Evolutionary conservation across 2,329 filamentous ascomycete genomes (phyloP).

Genomic region (Lasiodiplodia sp.): DNA sequence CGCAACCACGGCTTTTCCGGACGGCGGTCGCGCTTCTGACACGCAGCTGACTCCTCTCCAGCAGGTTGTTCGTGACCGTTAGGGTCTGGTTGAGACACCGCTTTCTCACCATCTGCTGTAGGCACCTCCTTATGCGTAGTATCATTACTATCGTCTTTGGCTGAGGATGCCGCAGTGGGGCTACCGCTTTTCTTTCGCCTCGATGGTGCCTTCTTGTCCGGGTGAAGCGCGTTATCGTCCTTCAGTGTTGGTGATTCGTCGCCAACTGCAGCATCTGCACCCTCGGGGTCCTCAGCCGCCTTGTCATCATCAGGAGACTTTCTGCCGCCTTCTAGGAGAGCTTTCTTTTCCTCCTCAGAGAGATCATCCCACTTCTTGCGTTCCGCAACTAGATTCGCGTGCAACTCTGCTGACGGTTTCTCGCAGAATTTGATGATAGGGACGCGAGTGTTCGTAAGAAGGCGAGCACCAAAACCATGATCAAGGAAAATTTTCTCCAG

Average conservation of each 20-base stretch:
- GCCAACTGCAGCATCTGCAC: background rate
- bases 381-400: slow-evolving; percentile 67
- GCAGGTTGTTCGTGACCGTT: background rate
- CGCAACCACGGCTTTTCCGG: slow-evolving; percentile 50
- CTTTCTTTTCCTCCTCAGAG: slow-evolving; percentile 54
- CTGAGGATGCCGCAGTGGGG: background rate
- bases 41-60: background rate
- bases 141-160: background rate
- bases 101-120: background rate
- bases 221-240: background rate
- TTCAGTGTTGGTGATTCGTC: background rate
- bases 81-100: background rate
- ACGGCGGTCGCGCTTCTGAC: slow-evolving; percentile 30
- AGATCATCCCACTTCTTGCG: slow-evolving; percentile 74
- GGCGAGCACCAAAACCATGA: slow-evolving; percentile 74
- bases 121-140: background rate
- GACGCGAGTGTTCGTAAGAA: slow-evolving; percentile 80
- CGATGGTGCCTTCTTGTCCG: slow-evolving; percentile 2
- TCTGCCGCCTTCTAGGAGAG: slow-evolving; percentile 6
- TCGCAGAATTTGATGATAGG: slow-evolving; percentile 90
- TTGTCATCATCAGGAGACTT: slow-evolving; percentile 11
- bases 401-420: slow-evolving; percentile 68
- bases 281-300: background rate
- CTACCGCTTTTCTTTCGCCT: slow-evolving; percentile 1
- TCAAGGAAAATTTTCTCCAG: slow-evolving; percentile 78